Conservation (phyloP, 495 filamentous ascomycete genomes). For the Glutinoglossum americanum region DNA sequence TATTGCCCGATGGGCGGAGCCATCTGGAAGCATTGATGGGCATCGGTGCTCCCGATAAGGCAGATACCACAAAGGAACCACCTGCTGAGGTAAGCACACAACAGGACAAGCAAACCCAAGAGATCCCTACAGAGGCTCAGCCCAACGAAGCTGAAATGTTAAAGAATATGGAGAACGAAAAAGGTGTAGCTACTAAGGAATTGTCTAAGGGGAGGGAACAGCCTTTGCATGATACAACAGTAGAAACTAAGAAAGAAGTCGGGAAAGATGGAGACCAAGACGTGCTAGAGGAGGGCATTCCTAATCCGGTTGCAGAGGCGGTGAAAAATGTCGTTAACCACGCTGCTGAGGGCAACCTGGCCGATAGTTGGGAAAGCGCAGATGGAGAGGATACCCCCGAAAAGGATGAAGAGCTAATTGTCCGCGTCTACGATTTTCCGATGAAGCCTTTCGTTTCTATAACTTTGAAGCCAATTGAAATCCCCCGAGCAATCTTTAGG, state of each 20-base stretch:
- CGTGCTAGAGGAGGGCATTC: constrained; percentile 27
- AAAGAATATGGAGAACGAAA: constrained; percentile 20
- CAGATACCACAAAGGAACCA: constrained; percentile 50
- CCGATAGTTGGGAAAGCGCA: constrained; percentile 59
- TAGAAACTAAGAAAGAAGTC: constrained; percentile 32
- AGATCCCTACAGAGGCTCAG: constrained; percentile 33
- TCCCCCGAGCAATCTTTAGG: constrained; percentile 23
- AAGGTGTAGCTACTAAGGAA: constrained; percentile 21
- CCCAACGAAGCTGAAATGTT: constrained; percentile 9
- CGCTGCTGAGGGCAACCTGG: constrained; percentile 25
- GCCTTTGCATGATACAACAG: constrained; percentile 23
- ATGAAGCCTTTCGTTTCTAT: constrained; percentile 90
- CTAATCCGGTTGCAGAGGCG: constrained; percentile 28
- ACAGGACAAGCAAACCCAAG: constrained; percentile 46
- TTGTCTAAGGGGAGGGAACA: constrained; percentile 19
- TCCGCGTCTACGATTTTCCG: constrained; percentile 83
- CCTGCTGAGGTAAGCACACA: constrained; percentile 43
- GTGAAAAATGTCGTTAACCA: constrained; percentile 37
- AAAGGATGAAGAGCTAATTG: constrained; percentile 35
- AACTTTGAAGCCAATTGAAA: constrained; percentile 20
- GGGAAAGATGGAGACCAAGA: constrained; percentile 29
- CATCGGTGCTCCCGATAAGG: constrained; percentile 20
- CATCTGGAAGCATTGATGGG: constrained; percentile 15
- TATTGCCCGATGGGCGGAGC: constrained; percentile 14
- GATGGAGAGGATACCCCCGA: constrained; percentile 21